Base-by-base conservation (phyloP, 768 basidiomycete genomes). In the Amanita inopinata region DNA sequence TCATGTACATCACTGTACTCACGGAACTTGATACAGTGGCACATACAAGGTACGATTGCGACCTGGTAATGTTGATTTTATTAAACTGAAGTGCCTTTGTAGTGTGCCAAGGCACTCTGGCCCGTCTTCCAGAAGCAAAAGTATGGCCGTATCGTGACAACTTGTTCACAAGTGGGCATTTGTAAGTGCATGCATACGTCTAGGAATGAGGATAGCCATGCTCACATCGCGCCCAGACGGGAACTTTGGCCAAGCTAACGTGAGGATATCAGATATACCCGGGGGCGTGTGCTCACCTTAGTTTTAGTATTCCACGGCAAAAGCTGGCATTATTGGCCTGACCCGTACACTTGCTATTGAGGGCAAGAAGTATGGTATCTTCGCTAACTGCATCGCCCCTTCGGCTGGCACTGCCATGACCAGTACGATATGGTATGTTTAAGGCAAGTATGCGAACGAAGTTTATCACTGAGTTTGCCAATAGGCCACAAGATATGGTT, bases 101-200 rank as follows among this genome's bases (percentile, higher is more conserved):
- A 91, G 85, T 92, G 90, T 49, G 82, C 78, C 20, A 87, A 94
- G 56, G 96, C 94, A 4, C 83, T 88, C 18, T 99, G 96, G 96
- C 91, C 93, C 0, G 66, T 89, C 52, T 97, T 99, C 76, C 84
- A 86, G 61, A 84, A 91, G 65, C 94, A 98, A 59, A 91, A 90
- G 62, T 96, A 81, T 56, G 96, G 96, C 20, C 80, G 96, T 33
- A 92, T 99, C 54, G 75, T 98, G 40, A 94, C 87, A 22, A 97
- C 92, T n/a, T 75, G 79, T 46, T 97, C 92, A 2, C 81, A 83
- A 56, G 90, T 90, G 38, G 94, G 93, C 46, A 80, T 98, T 40
- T 91, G 90, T 92, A 54, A 54, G 87, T 71, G 31, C 34, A 11
- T 10, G 22, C 37, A 27, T 18, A 15, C 11, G 1, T 22, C 7